Conservation (phyloP, 2,329 filamentous ascomycete genomes). For the Calonectria montana region DNA sequence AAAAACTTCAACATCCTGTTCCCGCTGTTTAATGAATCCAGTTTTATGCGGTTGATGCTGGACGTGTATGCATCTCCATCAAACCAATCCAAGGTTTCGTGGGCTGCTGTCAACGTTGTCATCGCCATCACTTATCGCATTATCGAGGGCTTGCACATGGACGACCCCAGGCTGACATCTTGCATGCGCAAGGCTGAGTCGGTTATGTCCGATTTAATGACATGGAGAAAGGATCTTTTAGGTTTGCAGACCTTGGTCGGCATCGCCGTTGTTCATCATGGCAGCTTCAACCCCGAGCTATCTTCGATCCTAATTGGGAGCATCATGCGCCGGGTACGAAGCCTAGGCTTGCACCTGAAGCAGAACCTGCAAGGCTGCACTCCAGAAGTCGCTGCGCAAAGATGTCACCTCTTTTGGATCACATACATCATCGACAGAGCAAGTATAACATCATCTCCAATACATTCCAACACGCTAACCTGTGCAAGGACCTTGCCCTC, state of each 20-base stretch:
- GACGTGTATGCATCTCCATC: constrained; percentile 44
- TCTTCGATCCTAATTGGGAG: constrained; percentile 47
- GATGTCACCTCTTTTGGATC: constrained; percentile 51
- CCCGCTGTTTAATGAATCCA: constrained; percentile 48
- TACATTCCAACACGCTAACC: neutral
- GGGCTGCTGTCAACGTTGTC: constrained; percentile 50
- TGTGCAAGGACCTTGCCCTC: constrained; percentile 47
- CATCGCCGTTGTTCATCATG: constrained; percentile 48
- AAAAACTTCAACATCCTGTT: constrained; percentile 36
- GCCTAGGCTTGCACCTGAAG: constrained; percentile 46
- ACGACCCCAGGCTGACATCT: constrained; percentile 32
- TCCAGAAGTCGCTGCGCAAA: constrained; percentile 32
- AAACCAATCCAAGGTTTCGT: constrained; percentile 33
- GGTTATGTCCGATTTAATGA: constrained; percentile 48
- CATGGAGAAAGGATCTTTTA: constrained; percentile 43
- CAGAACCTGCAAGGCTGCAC: neutral
- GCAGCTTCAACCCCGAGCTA: constrained; percentile 45
- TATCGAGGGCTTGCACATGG: constrained; percentile 31
- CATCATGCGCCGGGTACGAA: constrained; percentile 48
- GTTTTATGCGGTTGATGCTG: constrained; percentile 49
- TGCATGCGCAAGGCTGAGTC: constrained; percentile 47
- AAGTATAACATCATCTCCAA: neutral
- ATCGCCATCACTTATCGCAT: constrained; percentile 46
- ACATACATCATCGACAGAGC: constrained; percentile 49
- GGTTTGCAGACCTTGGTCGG: constrained; percentile 50